Evolutionary conservation across 139 green algal species (phyloP).

Genomic region (Medakamo hakoo): DNA sequence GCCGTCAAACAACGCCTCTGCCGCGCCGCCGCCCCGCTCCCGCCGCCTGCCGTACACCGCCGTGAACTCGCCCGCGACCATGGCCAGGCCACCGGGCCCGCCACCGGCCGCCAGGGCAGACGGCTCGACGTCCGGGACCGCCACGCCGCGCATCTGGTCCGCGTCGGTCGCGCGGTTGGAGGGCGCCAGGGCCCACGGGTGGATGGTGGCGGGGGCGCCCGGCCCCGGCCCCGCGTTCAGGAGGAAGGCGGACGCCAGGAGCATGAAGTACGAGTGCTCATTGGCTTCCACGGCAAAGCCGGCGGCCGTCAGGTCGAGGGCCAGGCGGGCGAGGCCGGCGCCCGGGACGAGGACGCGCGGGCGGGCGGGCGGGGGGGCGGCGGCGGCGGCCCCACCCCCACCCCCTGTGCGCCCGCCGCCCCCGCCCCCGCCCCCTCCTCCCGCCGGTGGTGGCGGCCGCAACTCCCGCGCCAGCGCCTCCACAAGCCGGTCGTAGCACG

Average conservation of each 20-base stretch:
- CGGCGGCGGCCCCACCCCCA: background rate
- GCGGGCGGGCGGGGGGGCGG: background rate
- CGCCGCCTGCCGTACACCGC: conserved; percentile 62
- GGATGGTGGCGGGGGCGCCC: conserved; percentile 19
- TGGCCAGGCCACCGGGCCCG: conserved; percentile 67
- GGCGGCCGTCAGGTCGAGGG: conserved; percentile 36
- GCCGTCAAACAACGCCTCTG: too few species aligned
- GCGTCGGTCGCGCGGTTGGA: conserved; percentile 53
- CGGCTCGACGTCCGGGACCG: conserved; percentile 51
- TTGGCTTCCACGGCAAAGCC: conserved; percentile 72
- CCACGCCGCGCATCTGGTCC: conserved; percentile 58
- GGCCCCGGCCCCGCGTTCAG: conserved; percentile 44
- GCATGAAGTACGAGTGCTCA: conserved; percentile 96
- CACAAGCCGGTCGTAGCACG: conserved; percentile 55
- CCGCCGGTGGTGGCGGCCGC: background rate
- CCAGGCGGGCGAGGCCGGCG: conserved; percentile 69
- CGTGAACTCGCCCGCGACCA: conserved; percentile 93
- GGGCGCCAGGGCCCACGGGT: conserved; percentile 54
- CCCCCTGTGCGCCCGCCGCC: background rate
- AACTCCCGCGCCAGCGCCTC: conserved; percentile 15
- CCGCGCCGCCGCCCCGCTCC: conserved; percentile 3
- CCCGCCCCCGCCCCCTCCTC: conserved; percentile 17
- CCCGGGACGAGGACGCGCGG: conserved; percentile 72
- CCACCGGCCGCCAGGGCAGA: conserved; percentile 19
- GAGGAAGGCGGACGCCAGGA: conserved; percentile 77